Base-by-base conservation (phyloP, 805 yeast genomes). In the Ogataea henricii region DNA sequence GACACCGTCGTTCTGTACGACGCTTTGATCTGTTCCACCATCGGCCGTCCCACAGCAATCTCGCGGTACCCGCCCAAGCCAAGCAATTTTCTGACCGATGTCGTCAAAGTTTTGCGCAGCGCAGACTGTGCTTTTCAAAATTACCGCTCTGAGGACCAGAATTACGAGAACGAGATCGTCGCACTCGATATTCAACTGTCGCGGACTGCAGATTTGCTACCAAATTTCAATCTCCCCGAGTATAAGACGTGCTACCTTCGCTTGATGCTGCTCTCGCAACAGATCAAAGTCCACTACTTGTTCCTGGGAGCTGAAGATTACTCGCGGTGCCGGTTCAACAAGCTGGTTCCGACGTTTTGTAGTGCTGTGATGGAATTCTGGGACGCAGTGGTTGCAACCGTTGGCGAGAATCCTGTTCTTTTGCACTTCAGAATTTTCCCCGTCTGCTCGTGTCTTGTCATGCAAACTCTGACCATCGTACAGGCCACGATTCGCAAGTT, bases 211-310 rank as follows among this genome's bases (percentile, higher is more conserved):
- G 12, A 16, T 32, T 16, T 7, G 35, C 20, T 17, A 13, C 20
- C 13, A 6, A 10, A 10, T 6, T 7, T 5, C 20, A 10, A 16
- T 10, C 20, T 32, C 12, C 4, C 39, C 5, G 10, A 13, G 6
- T n/a, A 3, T 13, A n/a, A 22, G 21, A 16, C 17, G 12, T 21
- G 6, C 14, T 27, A 21, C 23, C 36, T 43, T 26, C 37, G 45
- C 14, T 25, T 46, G 22, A 36, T 50, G 12, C 20, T 44, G 13
- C 20, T 40, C 6, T 21, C 47, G 9, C 17, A 34, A 34, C 56
- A 49, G 36, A 35, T 52, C 41, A 52, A 47, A 25, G 29, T 52
- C 7, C 56, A 52, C 36, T 52, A 52, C 39, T 47, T 49, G 9
- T 52, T 44, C 21, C 17, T 47, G 25, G n/a, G 21, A 14, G 32